phyloP scores from a whole-genome alignment of 2,329 filamentous ascomycete species.

The Fusarium temperatum region DNA sequence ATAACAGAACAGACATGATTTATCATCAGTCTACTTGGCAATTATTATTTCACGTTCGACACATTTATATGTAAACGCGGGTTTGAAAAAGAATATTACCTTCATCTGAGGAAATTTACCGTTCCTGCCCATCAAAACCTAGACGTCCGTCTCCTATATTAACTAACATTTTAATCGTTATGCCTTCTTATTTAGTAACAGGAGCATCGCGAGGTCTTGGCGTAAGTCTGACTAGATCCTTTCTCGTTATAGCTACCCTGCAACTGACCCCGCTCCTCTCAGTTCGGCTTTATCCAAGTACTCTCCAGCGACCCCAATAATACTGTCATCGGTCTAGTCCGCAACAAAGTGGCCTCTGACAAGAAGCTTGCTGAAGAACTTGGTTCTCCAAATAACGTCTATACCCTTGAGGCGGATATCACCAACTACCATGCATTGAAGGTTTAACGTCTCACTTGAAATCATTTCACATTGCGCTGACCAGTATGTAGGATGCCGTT shows the following conservation, averaged over 20 bases:
- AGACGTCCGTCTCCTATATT: background rate
- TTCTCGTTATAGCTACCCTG: accelerated
- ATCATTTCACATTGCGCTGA: accelerated
- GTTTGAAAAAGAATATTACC: accelerated
- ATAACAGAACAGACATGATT: no score
- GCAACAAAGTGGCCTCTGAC: background rate
- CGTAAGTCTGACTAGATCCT: background rate
- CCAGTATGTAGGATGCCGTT: background rate
- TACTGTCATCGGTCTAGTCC: background rate
- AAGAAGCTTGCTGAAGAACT: background rate
- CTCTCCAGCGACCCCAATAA: background rate
- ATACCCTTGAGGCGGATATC: background rate
- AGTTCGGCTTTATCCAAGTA: background rate
- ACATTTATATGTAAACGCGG: accelerated
- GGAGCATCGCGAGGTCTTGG: background rate
- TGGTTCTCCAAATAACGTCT: background rate
- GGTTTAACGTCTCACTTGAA: background rate
- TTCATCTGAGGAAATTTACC: accelerated
- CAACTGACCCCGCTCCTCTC: background rate
- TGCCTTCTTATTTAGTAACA: background rate
- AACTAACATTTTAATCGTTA: accelerated
- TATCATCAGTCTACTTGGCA: no score
- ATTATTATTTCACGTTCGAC: no score
- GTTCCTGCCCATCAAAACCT: accelerated
- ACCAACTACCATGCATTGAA: background rate